phyloP scores from a whole-genome alignment of 1,284 basidiomycete genomes.

The Ustilago lituana region DNA sequence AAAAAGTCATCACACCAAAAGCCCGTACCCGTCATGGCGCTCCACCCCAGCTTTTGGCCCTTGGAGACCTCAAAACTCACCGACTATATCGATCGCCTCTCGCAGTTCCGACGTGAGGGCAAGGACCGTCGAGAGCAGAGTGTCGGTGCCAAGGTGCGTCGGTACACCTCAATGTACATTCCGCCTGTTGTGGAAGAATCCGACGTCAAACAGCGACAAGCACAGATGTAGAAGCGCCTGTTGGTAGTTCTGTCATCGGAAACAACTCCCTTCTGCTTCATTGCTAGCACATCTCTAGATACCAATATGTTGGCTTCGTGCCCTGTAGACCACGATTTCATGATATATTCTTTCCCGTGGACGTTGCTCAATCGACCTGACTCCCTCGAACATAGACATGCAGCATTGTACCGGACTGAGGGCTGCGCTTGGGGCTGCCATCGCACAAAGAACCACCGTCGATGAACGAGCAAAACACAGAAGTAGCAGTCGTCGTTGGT shows the following conservation, averaged over 20 bases:
- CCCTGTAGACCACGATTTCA: background rate
- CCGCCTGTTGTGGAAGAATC: conserved; percentile 36
- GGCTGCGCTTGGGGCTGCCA: too few relatives aligned
- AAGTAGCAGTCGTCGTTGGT: too few relatives aligned
- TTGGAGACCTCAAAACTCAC: conserved; percentile 54
- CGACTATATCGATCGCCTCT: conserved; percentile 62
- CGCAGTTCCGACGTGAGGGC: conserved; percentile 66
- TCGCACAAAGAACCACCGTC: too few relatives aligned
- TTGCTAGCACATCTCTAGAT: background rate
- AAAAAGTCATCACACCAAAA: conserved; percentile 60
- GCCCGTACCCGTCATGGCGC: conserved; percentile 64
- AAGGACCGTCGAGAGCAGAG: conserved; percentile 62
- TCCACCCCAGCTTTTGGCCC: conserved; percentile 64
- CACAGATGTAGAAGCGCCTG: conserved; percentile 13
- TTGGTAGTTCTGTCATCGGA: too few relatives aligned
- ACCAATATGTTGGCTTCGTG: background rate
- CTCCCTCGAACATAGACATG: too few relatives aligned
- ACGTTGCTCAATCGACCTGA: too few relatives aligned
- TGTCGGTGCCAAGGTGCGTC: conserved; percentile 33
- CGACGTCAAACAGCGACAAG: conserved; percentile 29
- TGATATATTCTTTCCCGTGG: too few relatives aligned
- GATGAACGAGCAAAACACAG: too few relatives aligned
- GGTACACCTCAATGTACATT: conserved; percentile 38
- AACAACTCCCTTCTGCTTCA: background rate
- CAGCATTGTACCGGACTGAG: too few relatives aligned